A percentile compares a stretch with the other conserved stretches of the same genome.
Evolutionary conservation across 1,284 basidiomycete genomes (phyloP).

Genomic region (Cerioporus squamosus): DNA sequence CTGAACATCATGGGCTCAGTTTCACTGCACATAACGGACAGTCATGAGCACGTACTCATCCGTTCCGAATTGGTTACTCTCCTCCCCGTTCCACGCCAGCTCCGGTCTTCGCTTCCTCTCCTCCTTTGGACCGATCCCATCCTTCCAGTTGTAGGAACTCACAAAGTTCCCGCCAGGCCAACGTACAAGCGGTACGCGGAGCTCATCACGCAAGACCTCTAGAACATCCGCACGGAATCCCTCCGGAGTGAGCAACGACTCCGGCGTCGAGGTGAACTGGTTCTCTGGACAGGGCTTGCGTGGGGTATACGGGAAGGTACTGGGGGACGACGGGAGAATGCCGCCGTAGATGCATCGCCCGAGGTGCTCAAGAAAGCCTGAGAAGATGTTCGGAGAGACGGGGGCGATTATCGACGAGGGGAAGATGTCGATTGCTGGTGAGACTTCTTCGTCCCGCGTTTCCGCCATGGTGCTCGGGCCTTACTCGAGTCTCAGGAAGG

Average conservation of each 20-base stretch:
- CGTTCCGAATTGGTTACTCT: slow-evolving; percentile 70
- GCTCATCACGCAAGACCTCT: slow-evolving; percentile 50
- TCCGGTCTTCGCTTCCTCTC: slow-evolving; percentile 60
- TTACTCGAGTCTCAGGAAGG: neutral
- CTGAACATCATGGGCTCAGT: slow-evolving; percentile 33
- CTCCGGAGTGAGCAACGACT: slow-evolving; percentile 27
- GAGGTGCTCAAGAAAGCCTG: slow-evolving; percentile 67
- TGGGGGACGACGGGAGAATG: slow-evolving; percentile 50
- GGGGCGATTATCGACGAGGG: slow-evolving; percentile 27
- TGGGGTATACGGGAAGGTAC: slow-evolving; percentile 33
- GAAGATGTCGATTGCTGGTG: slow-evolving; percentile 30
- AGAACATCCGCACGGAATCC: slow-evolving; percentile 66
- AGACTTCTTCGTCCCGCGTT: neutral
- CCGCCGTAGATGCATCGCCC: slow-evolving; percentile 68
- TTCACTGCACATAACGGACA: neutral
- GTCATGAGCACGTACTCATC: slow-evolving; percentile 41
- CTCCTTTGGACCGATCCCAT: slow-evolving; percentile 61
- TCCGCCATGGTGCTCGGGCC: neutral
- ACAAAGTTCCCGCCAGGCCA: slow-evolving; percentile 66
- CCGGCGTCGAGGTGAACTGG: slow-evolving; percentile 31
- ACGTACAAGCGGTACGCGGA: slow-evolving; percentile 59
- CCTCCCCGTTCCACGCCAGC: slow-evolving; percentile 68
- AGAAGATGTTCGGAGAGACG: slow-evolving; percentile 47
- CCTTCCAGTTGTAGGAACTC: slow-evolving; percentile 73
- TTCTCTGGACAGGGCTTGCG: slow-evolving; percentile 31